These are phyloP conservation scores for Fusarium continuum DNA, from an alignment of 2,329 filamentous ascomycete genomes.

Conservation along the genomic window DNA sequence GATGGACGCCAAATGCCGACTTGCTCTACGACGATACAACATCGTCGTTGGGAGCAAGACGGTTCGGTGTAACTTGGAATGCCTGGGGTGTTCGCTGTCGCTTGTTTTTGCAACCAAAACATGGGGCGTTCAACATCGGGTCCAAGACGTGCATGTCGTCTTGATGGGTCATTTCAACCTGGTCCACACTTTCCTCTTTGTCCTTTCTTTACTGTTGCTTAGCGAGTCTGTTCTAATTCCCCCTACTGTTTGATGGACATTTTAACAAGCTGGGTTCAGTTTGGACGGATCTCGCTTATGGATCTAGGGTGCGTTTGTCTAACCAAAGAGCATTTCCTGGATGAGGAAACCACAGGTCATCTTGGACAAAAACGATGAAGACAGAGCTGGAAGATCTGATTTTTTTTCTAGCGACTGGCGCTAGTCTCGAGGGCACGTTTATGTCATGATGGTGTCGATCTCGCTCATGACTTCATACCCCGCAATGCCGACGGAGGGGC, in stretches of 20 bases:
- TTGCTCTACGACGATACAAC: slow-evolving; percentile 73
- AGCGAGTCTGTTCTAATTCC: slow-evolving; percentile 23
- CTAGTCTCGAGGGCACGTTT: neutral
- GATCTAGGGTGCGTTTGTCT: slow-evolving; percentile 4
- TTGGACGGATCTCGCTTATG: neutral
- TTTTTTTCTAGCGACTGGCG: neutral
- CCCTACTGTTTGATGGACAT: slow-evolving; percentile 12
- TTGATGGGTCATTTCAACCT: slow-evolving; percentile 73
- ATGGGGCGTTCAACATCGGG: slow-evolving; percentile 80
- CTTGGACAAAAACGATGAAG: neutral
- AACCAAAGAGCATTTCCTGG: slow-evolving; percentile 15
- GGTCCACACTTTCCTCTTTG: slow-evolving; percentile 50
- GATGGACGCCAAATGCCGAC: slow-evolving; percentile 42
- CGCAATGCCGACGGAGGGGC: slow-evolving; percentile 1
- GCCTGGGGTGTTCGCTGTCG: slow-evolving; percentile 75
- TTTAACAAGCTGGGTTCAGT: neutral
- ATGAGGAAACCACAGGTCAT: neutral
- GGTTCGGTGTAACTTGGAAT: slow-evolving; percentile 65
- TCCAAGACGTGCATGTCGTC: slow-evolving; percentile 70
- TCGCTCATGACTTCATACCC: slow-evolving; percentile 1
- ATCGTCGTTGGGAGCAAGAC: slow-evolving; percentile 63
- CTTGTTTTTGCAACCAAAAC: slow-evolving; percentile 90
- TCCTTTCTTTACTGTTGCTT: slow-evolving; percentile 26
- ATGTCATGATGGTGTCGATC: neutral
- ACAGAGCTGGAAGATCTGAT: neutral